Base-by-base conservation (phyloP, 2,329 filamentous ascomycete species). In the Pseudomassariella vexata region DNA sequence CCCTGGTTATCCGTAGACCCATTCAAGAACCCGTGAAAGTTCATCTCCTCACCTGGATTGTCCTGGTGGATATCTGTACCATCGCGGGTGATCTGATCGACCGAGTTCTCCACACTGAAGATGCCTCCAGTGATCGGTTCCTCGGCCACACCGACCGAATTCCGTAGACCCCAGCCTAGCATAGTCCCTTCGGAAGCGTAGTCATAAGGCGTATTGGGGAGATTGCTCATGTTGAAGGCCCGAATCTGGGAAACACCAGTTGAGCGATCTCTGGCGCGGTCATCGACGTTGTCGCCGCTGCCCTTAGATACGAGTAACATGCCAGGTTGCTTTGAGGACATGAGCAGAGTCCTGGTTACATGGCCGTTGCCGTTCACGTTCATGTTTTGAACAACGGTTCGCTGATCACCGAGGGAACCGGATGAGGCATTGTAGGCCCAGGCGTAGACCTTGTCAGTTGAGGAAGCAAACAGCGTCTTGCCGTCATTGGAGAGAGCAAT, bases 11-110 rank as follows among this genome's bases (percentile, higher is more conserved):
- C 49, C 19, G 47, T 47, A 54, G 25, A 37, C 15, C 25, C 30
- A 15, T 45, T 30, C 0, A 65, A 68, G 11, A 66, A 65, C 5
- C 82, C 81, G 36, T 82, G 74, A 51, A 74, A 85, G 54, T 87
- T 86, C 52, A 87, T 57, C 56, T 87, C 79, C 50, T 87, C 82
- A 15, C 68, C 82, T 0, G 82, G 82, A 45, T 87, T 86, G 47
- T 82, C 66, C 39, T 73, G 53, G 44, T 82, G 76, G 29, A 85
- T 70, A 37, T 82, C 76, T 15, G 64, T 43, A 6, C 72, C 72
- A 28, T 68, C 57, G 20, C 81, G 66, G n/a, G 56, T 56, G 10
- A 85, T 62, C 26, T 81, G 55, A 53, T 86, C 81, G 10, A 76
- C 76, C 4, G 73, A 79, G 55, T 86, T 87, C 55, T 87, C 82